Conservation (phyloP, 192 early-diverging fungal genomes). For the Lobosporangium transversale region DNA sequence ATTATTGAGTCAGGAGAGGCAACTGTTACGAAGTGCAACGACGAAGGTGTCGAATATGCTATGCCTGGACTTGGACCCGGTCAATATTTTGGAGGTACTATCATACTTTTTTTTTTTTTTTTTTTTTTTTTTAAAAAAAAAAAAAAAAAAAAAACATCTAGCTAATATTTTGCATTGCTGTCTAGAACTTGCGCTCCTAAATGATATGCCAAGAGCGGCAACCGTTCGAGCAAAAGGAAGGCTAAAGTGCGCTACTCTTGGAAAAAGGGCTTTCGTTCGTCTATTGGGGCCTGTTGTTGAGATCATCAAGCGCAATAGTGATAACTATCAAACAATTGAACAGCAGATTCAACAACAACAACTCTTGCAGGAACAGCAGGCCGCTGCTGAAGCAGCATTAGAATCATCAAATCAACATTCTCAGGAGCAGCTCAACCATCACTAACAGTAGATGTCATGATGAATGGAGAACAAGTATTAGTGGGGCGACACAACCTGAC, state of each 20-base stretch:
- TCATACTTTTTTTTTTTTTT: not conserved
- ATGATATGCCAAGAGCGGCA: constrained; percentile 91
- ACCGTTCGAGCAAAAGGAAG: constrained; percentile 87
- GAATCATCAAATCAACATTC: constrained; percentile 10
- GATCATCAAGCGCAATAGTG: constrained; percentile 94
- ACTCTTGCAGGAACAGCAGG: constrained; percentile 35
- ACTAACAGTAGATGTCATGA: constrained; percentile 3
- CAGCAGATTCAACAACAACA: constrained; percentile 51
- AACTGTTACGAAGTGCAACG: constrained; percentile 80
- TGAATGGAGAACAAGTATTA: no score
- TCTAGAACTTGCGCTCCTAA: constrained; percentile 94
- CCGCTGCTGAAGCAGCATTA: constrained; percentile 10
- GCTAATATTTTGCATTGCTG: constrained; percentile 6
- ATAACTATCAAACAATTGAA: constrained; percentile 80
- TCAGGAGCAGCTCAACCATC: constrained; percentile 20
- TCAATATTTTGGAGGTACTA: constrained; percentile 95
- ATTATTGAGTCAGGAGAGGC: constrained; percentile 95
- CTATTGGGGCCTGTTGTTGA: constrained; percentile 95
- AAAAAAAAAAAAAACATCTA: no score
- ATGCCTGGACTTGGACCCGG: constrained; percentile 81
- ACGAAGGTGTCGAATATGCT: constrained; percentile 80
- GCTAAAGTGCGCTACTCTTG: constrained; percentile 95
- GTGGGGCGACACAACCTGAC: no score
- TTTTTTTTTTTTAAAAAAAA: constrained; percentile 16
- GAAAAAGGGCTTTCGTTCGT: constrained; percentile 95